phyloP scores from a whole-genome alignment of 495 filamentous ascomycete species.

The Tuber calosporum region DNA sequence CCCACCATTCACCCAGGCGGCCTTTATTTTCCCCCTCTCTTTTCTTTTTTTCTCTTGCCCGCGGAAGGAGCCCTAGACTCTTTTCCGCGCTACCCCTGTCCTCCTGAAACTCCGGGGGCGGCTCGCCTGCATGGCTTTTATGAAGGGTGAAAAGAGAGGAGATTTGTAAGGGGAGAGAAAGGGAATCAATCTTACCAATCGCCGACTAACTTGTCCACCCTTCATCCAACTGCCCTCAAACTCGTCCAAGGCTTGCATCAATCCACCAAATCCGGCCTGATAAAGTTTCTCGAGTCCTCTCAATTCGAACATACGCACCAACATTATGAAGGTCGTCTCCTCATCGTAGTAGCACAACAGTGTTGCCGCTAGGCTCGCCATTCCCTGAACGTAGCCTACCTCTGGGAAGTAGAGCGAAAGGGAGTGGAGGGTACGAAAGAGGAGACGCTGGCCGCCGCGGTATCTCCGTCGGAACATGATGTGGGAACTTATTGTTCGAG shows the following conservation, averaged over 20 bases:
- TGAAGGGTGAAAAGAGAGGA: neutral
- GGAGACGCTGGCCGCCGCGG: slow-evolving; percentile 77
- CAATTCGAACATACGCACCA: slow-evolving; percentile 83
- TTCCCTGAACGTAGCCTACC: slow-evolving; percentile 94
- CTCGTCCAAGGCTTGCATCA: slow-evolving; percentile 81
- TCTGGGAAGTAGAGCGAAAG: slow-evolving; percentile 86
- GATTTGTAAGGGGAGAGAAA: neutral
- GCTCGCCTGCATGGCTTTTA: neutral
- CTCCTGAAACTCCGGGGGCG: slow-evolving; percentile 3
- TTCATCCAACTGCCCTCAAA: slow-evolving; percentile 82
- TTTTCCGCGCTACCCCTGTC: neutral
- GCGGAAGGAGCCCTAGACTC: neutral
- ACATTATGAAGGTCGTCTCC: slow-evolving; percentile 87
- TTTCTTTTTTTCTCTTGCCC: neutral
- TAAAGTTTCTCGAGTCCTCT: slow-evolving; percentile 82
- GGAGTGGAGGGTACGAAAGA: slow-evolving; percentile 88
- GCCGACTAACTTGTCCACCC: slow-evolving; percentile 62
- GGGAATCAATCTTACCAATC: slow-evolving; percentile 56
- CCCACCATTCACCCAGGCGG: neutral
- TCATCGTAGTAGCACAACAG: slow-evolving; percentile 96
- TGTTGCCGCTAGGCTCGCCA: slow-evolving; percentile 89
- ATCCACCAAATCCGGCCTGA: slow-evolving; percentile 69
- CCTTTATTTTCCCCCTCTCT: neutral
- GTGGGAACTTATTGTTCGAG: slow-evolving; percentile 87
- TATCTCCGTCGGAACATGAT: slow-evolving; percentile 97